phyloP scores from a whole-genome alignment of 1,284 basidiomycete genomes.

The Ceratobasidium sp. region DNA sequence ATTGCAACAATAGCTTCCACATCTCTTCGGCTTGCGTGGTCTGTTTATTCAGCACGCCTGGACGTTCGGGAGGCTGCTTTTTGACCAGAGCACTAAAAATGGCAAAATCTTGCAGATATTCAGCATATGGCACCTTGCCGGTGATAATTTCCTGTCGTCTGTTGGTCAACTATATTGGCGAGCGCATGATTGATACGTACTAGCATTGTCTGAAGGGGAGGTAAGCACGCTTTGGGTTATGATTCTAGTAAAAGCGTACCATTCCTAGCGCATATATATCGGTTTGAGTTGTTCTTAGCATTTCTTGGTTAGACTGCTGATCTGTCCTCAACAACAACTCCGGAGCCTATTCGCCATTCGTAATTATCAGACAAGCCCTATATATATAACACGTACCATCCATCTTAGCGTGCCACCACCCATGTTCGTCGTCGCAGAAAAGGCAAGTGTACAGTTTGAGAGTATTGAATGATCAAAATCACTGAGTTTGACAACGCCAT shows the following conservation, averaged over 20 bases:
- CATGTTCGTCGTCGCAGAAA: too few species aligned
- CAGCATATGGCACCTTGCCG: neutral
- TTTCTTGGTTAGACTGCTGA: too few species aligned
- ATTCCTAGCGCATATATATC: constrained; percentile 17
- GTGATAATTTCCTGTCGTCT: neutral
- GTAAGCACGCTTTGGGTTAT: neutral
- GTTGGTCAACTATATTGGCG: neutral
- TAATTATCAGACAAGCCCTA: too few species aligned
- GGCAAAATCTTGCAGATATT: neutral
- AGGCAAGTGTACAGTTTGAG: too few species aligned
- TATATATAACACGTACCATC: too few species aligned
- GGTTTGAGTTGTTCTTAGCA: too few species aligned
- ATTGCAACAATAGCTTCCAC: neutral
- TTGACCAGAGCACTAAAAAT: too few species aligned
- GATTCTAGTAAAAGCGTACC: neutral
- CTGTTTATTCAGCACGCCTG: neutral
- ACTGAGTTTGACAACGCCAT: too few species aligned
- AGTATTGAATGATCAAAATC: too few species aligned
- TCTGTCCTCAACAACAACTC: too few species aligned
- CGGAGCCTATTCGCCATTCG: too few species aligned
- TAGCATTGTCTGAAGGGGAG: neutral
- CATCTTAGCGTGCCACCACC: too few species aligned
- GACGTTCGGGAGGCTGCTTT: neutral
- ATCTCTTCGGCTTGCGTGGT: neutral
- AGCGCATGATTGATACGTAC: neutral